These are phyloP conservation scores for Chaetomiaceae sp. DNA, from an alignment of 2,329 filamentous ascomycete species.

Conservation along the genomic window DNA sequence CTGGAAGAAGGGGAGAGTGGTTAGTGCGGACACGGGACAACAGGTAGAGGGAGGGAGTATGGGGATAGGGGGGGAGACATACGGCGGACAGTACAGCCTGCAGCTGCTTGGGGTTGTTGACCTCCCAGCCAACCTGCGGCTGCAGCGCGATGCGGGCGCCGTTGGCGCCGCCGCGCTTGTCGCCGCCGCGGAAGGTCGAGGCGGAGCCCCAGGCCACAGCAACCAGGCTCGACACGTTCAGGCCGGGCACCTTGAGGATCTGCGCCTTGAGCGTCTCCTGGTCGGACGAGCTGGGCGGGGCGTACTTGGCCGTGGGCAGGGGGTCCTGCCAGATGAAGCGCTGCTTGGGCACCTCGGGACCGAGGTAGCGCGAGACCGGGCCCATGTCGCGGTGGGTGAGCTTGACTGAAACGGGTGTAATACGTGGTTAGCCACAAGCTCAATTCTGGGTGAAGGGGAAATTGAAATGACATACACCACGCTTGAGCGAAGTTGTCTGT, in stretches of 20 bases:
- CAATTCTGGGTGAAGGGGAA: background rate
- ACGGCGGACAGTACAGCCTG: slow-evolving; percentile 38
- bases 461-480: slow-evolving; percentile 47
- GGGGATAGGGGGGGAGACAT: too few relatives aligned
- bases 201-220: slow-evolving; percentile 63
- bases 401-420: too few relatives aligned
- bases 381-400: slow-evolving; percentile 75
- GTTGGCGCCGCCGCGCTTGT: slow-evolving; percentile 80
- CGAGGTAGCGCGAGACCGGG: slow-evolving; percentile 62
- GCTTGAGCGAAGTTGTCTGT: slow-evolving; percentile 63
- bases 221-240: slow-evolving; percentile 57
- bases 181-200: slow-evolving; percentile 65
- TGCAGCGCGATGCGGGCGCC: slow-evolving; percentile 69
- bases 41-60: too few relatives aligned
- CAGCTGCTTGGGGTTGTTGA: slow-evolving; percentile 67
- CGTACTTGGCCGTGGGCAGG: slow-evolving; percentile 53
- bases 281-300: slow-evolving; percentile 56
- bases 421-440: too few relatives aligned
- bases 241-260: slow-evolving; percentile 52
- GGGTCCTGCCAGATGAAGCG: slow-evolving; percentile 70
- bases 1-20: background rate
- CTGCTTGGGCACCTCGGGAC: slow-evolving; percentile 67
- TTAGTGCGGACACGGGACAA: too few relatives aligned
- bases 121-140: slow-evolving; percentile 65
- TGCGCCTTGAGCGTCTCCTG: slow-evolving; percentile 60